Percentiles rank a stretch among this genome's conserved stretches.
Conservation (phyloP, 352 stramenopile genomes). For the Globisporangium okanoganense region DNA sequence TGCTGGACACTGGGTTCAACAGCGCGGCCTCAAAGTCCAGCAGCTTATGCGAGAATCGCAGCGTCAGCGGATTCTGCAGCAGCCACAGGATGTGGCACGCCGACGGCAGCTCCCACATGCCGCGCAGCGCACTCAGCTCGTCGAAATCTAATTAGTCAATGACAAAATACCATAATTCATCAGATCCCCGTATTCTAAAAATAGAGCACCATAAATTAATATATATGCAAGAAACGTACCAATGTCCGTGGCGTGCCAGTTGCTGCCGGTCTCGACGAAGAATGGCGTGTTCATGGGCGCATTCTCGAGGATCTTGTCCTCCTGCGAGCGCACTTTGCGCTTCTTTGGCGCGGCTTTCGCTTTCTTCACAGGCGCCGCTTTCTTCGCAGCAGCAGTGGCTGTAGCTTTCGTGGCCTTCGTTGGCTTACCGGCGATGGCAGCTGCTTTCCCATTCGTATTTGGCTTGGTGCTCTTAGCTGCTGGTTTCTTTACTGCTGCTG, state of each 20-base stretch:
- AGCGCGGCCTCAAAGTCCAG: constrained; percentile 82
- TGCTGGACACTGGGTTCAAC: constrained; percentile 63
- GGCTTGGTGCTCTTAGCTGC: neutral
- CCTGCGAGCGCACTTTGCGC: constrained; percentile 51
- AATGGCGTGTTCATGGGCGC: constrained; percentile 53
- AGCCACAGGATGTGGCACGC: constrained; percentile 84
- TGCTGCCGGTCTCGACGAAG: constrained; percentile 59
- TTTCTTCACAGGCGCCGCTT: constrained; percentile 15
- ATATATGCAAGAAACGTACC: constrained; percentile 14
- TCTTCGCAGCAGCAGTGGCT: neutral
- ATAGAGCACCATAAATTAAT: neutral
- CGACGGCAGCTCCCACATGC: constrained; percentile 72
- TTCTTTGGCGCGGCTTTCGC: constrained; percentile 32
- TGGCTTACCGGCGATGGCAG: neutral
- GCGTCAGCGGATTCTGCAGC: constrained; percentile 70
- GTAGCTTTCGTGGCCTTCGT: constrained; percentile 1
- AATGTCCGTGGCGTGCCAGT: constrained; percentile 68
- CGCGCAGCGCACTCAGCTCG: constrained; percentile 51
- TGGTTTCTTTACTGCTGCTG: constrained; percentile 5
- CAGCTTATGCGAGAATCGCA: constrained; percentile 74
- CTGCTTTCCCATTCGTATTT: neutral
- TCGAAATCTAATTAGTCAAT: constrained; percentile 58
- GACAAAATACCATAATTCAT: neutral
- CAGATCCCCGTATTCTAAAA: neutral
- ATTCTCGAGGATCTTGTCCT: constrained; percentile 60